Conservation (phyloP, 176 grass and related monocot genomes). For the Rhynchospora tenuis region DNA sequence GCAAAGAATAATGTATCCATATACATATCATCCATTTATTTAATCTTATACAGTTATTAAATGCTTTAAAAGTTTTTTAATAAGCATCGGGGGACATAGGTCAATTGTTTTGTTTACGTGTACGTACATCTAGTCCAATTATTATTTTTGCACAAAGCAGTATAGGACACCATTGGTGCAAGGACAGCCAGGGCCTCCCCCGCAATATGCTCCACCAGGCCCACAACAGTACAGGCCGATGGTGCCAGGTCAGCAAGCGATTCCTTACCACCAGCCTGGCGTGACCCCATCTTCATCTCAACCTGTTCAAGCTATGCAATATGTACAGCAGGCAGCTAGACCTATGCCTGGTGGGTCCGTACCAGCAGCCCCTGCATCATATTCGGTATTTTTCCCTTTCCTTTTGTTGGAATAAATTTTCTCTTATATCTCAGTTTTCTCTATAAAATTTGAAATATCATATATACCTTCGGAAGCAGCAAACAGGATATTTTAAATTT, state of each 20-base stretch:
- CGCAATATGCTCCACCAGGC: constrained; percentile 14
- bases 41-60: background rate
- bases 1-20: background rate
- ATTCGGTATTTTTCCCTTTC: constrained; percentile 48
- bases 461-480: background rate
- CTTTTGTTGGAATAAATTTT: background rate
- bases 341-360: constrained; percentile 56
- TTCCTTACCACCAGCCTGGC: constrained; percentile 51
- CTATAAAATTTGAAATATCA: constrained; percentile 2
- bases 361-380: constrained; percentile 52
- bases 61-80: background rate
- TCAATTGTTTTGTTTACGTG: background rate
- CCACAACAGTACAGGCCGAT: constrained; percentile 60
- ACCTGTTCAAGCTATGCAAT: constrained; percentile 45
- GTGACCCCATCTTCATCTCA: constrained; percentile 53
- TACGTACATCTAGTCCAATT: background rate
- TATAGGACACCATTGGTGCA: constrained; percentile 16
- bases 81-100: background rate
- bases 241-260: constrained; percentile 48
- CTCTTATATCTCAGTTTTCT: background rate
- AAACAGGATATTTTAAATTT: background rate
- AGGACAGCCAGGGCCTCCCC: constrained; percentile 11
- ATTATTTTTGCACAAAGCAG: constrained; percentile 10
- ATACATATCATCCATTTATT: too few species aligned
- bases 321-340: constrained; percentile 45